Evolutionary conservation across 176 grass and related monocot species (phyloP), one percentile per base, ranked within the genome.

Genomic region (Carex littledalei): DNA sequence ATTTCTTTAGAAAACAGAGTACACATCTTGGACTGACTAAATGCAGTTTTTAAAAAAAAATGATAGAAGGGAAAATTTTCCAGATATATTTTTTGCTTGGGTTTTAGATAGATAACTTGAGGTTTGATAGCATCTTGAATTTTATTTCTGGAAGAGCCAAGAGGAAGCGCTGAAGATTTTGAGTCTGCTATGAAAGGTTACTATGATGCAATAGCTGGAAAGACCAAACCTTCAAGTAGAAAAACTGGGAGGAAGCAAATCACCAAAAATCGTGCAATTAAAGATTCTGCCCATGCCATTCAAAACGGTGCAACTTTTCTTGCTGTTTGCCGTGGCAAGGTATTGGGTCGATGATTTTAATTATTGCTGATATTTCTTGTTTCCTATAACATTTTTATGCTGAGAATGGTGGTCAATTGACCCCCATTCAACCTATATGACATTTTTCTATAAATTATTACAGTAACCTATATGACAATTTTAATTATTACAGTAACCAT

Each of bases 271-370:
- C 67, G 65, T 59, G 72, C 79, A 20, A 86, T 79, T 78, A 94
- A 93, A 88, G 84, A 87, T 90, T 84, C 56, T 22, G 85, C 83
- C 68, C 78, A 91, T 56, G 84, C 88, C 76, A 37, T 63, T 77
- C 87, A 92, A 81, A 84, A 84, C 65, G 95, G 95, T 83, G 95
- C 95, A 86, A 88, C 91, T 90, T 87, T 98, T 90, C 91, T 98
- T 90, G 95, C 95, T 87, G 95, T 98, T 90, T 98, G 89, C 64
- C 92, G 93, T 47, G 93, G 95, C 31, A 98, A 98, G 95, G 95
- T 98, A 57, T n/a, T 84, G 63, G 41, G 77, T 91, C 5, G 64
- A 68, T 71, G 67, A 17, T 57, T 83, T 78, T 57, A 77, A 72
- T 57, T 68, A 18, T 84, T 65, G 68, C 37, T 68, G 47, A 82